A percentile compares a stretch with the other conserved stretches of the same genome.
phyloP scores from a whole-genome alignment of 805 yeast genomes.

The Lachancea fermentati region DNA sequence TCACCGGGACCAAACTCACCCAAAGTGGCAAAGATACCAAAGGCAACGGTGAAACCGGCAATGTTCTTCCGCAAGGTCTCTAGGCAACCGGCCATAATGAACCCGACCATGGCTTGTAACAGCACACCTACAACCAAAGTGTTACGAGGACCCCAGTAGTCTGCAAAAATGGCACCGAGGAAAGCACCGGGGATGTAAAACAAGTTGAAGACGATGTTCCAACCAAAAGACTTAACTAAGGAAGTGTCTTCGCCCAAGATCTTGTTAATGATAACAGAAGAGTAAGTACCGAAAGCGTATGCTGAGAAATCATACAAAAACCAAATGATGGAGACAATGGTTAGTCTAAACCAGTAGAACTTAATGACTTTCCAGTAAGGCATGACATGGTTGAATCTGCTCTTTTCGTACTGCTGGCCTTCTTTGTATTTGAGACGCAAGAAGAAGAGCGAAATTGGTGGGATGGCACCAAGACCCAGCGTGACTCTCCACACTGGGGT shows the following conservation, averaged over 20 bases:
- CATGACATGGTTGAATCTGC: conserved; percentile 56
- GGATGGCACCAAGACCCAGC: conserved; percentile 83
- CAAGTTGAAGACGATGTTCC: conserved; percentile 84
- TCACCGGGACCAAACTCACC: conserved; percentile 97
- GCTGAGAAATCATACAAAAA: conserved; percentile 84
- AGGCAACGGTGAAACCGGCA: conserved; percentile 78
- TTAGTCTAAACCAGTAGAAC: conserved; percentile 78
- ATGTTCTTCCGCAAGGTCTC: conserved; percentile 49
- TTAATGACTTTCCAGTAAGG: conserved; percentile 69
- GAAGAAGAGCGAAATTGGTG: conserved; percentile 73
- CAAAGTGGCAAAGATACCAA: conserved; percentile 78
- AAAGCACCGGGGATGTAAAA: conserved; percentile 90
- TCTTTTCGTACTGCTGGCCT: conserved; percentile 62
- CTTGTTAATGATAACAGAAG: conserved; percentile 58
- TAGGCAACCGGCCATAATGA: conserved; percentile 72
- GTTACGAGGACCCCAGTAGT: conserved; percentile 85
- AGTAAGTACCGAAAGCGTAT: conserved; percentile 83
- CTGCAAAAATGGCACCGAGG: conserved; percentile 80
- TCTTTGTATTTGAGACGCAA: conserved; percentile 73
- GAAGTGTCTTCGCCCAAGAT: conserved; percentile 55
- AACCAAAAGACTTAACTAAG: conserved; percentile 74
- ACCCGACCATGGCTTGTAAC: conserved; percentile 74
- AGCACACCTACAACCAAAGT: conserved; percentile 65
- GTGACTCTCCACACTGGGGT: conserved; percentile 89
- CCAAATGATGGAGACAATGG: conserved; percentile 75